A percentile compares a stretch with the other conserved stretches of the same genome.
Conservation (phyloP, 768 basidiomycete genomes). For the Calvatia gigantea region DNA sequence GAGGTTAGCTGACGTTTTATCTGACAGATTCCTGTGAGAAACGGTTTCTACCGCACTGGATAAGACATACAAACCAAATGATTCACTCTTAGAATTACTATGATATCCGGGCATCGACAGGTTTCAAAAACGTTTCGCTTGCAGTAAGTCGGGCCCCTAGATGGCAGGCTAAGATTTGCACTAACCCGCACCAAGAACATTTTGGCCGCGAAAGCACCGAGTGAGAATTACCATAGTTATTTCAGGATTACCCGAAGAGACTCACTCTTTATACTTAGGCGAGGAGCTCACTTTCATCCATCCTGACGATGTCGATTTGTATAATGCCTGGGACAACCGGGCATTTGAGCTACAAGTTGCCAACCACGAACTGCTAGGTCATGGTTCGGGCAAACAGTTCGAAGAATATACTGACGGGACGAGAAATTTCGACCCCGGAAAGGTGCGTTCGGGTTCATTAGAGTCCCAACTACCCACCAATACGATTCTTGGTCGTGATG, state of each 20-base stretch:
- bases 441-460: slow-evolving; percentile 29
- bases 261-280: slow-evolving; percentile 34
- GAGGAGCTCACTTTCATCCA: slow-evolving; percentile 82
- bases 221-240: slow-evolving; percentile 33
- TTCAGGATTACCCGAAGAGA: neutral
- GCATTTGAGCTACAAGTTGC: slow-evolving; percentile 89
- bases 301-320: slow-evolving; percentile 70
- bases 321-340: slow-evolving; percentile 72
- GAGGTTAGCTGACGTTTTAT: neutral
- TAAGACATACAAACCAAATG: neutral
- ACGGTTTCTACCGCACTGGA: neutral
- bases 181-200: slow-evolving; percentile 52
- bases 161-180: neutral
- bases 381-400: slow-evolving; percentile 83
- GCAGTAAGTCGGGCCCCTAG: slow-evolving; percentile 42
- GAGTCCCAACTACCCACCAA: neutral
- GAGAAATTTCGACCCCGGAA: slow-evolving; percentile 78
- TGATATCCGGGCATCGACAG: slow-evolving; percentile 73
- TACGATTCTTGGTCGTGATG: neutral
- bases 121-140: slow-evolving; percentile 89
- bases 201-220: slow-evolving; percentile 82
- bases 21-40: slow-evolving; percentile 58
- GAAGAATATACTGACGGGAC: slow-evolving; percentile 72
- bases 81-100: slow-evolving; percentile 62
- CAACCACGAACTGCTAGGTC: slow-evolving; percentile 85